A percentile compares a stretch with the other conserved stretches of the same genome.
phyloP scores from a whole-genome alignment of 2,329 filamentous ascomycete species.

The Aspergillus ruber region DNA sequence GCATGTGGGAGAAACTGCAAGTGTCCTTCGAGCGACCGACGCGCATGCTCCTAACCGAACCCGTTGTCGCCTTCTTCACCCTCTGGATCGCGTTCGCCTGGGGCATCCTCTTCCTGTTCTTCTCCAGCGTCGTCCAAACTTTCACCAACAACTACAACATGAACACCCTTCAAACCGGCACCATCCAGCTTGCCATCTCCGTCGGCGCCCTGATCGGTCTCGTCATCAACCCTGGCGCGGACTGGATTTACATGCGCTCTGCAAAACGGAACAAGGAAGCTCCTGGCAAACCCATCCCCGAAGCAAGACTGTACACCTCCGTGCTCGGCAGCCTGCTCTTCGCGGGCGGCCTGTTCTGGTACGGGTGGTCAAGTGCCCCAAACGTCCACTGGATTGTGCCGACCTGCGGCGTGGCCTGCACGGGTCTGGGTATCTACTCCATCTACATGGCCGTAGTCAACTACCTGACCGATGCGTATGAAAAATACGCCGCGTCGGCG shows the following conservation, averaged over 20 bases:
- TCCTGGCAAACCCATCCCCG: constrained; percentile 36
- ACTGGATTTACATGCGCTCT: constrained; percentile 20
- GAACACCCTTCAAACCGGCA: constrained; percentile 27
- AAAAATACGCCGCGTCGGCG: constrained; percentile 43
- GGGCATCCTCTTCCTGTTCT: constrained; percentile 41
- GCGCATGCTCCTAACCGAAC: constrained; percentile 36
- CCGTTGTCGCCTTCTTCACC: constrained; percentile 39
- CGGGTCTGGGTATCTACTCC: constrained; percentile 37
- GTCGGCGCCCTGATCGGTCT: constrained; percentile 39
- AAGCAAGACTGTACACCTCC: constrained; percentile 38
- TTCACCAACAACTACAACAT: constrained; percentile 35
- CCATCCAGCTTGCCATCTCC: constrained; percentile 38
- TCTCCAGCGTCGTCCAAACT: constrained; percentile 35
- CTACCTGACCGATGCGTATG: constrained; percentile 44
- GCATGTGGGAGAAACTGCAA: constrained; percentile 24
- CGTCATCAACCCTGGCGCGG: constrained; percentile 35
- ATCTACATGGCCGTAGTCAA: constrained; percentile 46
- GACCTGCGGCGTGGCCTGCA: constrained; percentile 24
- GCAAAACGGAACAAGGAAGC: constrained; percentile 25
- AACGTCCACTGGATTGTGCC: constrained; percentile 31
- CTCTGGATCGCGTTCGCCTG: constrained; percentile 41
- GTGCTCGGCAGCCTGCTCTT: constrained; percentile 36
- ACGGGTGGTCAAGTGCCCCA: constrained; percentile 25
- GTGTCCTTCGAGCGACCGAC: constrained; percentile 36
- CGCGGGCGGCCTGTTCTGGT: constrained; percentile 29